Evolutionary conservation across 352 stramenopile genomes (phyloP).

Genomic region (Phytophthora syringae): DNA sequence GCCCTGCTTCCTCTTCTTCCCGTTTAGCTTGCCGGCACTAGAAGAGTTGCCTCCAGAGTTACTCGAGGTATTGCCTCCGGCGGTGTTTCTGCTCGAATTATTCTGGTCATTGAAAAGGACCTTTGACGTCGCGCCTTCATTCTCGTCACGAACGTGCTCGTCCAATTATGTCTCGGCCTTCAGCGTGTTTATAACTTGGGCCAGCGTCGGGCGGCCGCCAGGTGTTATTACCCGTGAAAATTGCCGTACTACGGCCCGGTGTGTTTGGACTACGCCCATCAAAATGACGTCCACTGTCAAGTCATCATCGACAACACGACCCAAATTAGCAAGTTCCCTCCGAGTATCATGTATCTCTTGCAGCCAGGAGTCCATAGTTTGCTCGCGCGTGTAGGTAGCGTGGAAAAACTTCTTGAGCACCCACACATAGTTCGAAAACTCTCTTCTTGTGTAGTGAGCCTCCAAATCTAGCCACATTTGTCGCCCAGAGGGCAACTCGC

Average conservation of each 20-base stretch:
- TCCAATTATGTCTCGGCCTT: constrained; percentile 9
- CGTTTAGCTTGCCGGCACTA: background rate
- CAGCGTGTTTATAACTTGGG: constrained; percentile 8
- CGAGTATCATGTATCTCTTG: constrained; percentile 11
- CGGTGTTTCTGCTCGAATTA: background rate
- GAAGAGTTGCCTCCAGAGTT: background rate
- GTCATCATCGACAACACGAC: constrained; percentile 5
- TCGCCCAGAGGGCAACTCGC: background rate
- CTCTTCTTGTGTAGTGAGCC: background rate
- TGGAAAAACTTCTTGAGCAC: constrained; percentile 4
- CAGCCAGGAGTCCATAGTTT: constrained; percentile 8
- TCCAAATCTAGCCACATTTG: constrained; percentile 5
- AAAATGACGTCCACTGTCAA: constrained; percentile 5
- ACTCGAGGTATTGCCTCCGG: too few relatives aligned
- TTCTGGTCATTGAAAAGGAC: background rate
- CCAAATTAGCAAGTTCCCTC: background rate
- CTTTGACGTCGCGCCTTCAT: background rate
- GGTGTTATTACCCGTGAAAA: constrained; percentile 1
- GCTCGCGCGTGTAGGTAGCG: background rate
- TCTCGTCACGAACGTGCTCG: background rate
- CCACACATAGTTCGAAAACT: constrained; percentile 4
- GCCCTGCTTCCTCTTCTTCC: background rate
- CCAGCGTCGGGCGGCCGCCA: background rate
- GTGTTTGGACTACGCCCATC: constrained; percentile 6
- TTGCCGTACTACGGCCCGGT: background rate